Evolutionary conservation across 1,139 yeast genomes (phyloP).

Genomic region (Protomyces arabidopsidicola): DNA sequence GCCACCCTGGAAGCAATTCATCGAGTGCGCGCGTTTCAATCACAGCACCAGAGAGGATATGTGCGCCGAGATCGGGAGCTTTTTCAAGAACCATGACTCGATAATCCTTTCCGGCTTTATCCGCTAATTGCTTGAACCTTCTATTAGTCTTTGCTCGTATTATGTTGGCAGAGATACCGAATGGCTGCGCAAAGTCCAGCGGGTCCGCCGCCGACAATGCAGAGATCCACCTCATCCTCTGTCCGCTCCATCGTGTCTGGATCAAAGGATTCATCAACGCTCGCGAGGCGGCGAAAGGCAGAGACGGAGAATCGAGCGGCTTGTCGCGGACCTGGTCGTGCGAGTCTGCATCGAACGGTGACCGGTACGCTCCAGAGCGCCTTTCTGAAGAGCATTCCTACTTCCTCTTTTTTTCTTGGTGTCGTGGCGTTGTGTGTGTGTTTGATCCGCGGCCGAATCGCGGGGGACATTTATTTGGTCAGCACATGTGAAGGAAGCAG

Average conservation of each 20-base stretch:
- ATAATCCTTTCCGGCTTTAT: constrained; percentile 52
- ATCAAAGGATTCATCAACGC: constrained; percentile 19
- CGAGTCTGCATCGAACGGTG: not conserved
- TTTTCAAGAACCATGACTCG: constrained; percentile 87
- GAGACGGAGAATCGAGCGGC: not conserved
- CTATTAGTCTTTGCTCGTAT: not conserved
- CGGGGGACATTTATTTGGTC: not conserved
- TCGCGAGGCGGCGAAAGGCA: constrained; percentile 4
- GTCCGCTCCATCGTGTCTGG: constrained; percentile 23
- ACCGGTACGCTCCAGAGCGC: not conserved
- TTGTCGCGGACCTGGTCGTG: not conserved
- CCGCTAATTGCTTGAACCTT: constrained; percentile 69
- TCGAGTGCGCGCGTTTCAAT: constrained; percentile 80
- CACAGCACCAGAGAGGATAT: constrained; percentile 89
- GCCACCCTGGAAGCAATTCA: constrained; percentile 72
- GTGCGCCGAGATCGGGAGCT: constrained; percentile 85
- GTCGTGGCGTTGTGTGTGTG: not conserved
- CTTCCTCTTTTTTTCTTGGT: not conserved
- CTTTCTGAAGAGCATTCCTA: not conserved
- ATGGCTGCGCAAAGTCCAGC: constrained; percentile 96
- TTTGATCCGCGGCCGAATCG: not conserved
- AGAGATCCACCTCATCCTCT: constrained; percentile 63
- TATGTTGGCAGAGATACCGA: constrained; percentile 36
- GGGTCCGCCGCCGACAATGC: constrained; percentile 97
- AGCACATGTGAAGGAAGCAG: not conserved